phyloP scores from a whole-genome alignment of 2,329 filamentous ascomycete species.

The Macrophomina tecta region DNA sequence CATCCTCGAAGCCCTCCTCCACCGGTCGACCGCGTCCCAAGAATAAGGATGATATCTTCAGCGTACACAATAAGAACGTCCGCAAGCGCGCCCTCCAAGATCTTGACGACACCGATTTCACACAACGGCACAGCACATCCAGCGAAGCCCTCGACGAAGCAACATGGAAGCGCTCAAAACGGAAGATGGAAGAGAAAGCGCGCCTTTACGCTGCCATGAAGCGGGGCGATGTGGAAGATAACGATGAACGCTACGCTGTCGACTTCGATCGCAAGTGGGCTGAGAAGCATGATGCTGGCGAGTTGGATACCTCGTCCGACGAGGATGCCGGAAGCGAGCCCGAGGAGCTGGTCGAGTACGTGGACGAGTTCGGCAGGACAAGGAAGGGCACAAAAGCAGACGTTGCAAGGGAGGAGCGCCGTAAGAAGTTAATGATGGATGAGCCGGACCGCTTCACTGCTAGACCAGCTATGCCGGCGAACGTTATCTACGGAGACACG shows the following conservation, averaged over 20 bases:
- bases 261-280: slow-evolving; percentile 98
- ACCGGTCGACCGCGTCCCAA: slow-evolving; percentile 60
- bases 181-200: slow-evolving; percentile 89
- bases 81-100: slow-evolving; percentile 68
- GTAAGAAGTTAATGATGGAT: slow-evolving; percentile 60
- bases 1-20: slow-evolving; percentile 51
- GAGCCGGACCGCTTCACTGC: slow-evolving; percentile 74
- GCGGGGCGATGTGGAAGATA: slow-evolving; percentile 74
- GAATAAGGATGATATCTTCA: slow-evolving; percentile 74
- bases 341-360: slow-evolving; percentile 78
- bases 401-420: slow-evolving; percentile 67
- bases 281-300: slow-evolving; percentile 60
- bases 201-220: slow-evolving; percentile 89
- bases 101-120: slow-evolving; percentile 60
- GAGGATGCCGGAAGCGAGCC: slow-evolving; percentile 50
- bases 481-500: slow-evolving; percentile 83
- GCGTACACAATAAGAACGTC: slow-evolving; percentile 66
- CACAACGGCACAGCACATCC: slow-evolving; percentile 68
- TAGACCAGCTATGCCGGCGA: slow-evolving; percentile 68
- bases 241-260: slow-evolving; percentile 70
- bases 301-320: slow-evolving; percentile 48
- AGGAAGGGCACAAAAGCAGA: slow-evolving; percentile 74
- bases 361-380: slow-evolving; percentile 90
- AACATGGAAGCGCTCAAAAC: slow-evolving; percentile 69
- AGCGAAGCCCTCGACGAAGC: slow-evolving; percentile 66